Evolutionary conservation across 2,329 filamentous ascomycete genomes (phyloP), one percentile per base, ranked within the genome.

Genomic region (Colletotrichum phormii): DNA sequence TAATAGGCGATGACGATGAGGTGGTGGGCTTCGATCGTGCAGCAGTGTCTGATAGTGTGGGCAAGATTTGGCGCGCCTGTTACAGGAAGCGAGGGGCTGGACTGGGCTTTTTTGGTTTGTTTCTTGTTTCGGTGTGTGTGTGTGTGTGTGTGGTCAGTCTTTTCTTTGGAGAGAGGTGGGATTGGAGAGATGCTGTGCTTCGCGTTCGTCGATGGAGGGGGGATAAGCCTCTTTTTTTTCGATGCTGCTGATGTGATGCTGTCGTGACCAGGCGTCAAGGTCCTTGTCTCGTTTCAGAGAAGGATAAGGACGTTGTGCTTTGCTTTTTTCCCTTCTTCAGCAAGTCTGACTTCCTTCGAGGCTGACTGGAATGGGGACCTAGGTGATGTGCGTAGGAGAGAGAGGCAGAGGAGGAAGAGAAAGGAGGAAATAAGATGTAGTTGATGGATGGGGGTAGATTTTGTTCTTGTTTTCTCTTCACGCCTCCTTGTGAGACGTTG

Each of bases 21-120:
- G 29, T n/a, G 55, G 13, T 13, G 33, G 58, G 65, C 37, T 7
- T 7, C 37, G 37, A 42, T 42, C 37, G 37, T 42, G 37, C 15
- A 42, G 37, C 37, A 15, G 15, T 42, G 37, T 42, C 37, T 42
- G 37, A 13, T 22, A 33, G 64, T 6, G 64, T 29, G 29, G 64
- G 42, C 35, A 51, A 29, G 35, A 54, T 29, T 53, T 29, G 24
- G n/a, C 54, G 37, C 8, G 55, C 13, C 24, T 57, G 73, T 72
- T 64, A 73, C 70, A 72, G 64, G 66, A 75, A 75, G 73, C 73
- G 71, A 75, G 61, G 49, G 61, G 57, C 37, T 37, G 22, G 60
- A 59, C 22, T 22, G 42, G 42, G 26, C 15, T 46, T 63, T 29
- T 18, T 24, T 29, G 6, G 12, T 15, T 42, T 42, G 13, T 42